Conservation (phyloP, 2,329 filamentous ascomycete genomes). For the Penicillium freii region DNA sequence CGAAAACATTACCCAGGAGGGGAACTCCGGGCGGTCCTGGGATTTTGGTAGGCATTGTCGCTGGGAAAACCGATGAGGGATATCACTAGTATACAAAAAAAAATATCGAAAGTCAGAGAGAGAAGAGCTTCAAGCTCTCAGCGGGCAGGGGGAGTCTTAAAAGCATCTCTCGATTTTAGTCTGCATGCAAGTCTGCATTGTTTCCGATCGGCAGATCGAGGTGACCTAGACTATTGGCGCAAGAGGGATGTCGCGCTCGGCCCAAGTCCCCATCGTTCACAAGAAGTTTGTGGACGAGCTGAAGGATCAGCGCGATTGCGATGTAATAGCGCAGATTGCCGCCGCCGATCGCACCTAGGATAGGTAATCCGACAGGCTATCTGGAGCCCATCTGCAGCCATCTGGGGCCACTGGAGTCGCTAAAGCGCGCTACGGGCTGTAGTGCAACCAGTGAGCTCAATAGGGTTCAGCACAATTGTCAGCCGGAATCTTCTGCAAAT, state of each 20-base stretch:
- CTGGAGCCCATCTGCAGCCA: conserved; percentile 19
- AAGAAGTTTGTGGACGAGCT: conserved; percentile 17
- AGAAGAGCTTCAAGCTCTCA: background rate
- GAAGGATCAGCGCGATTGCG: conserved; percentile 25
- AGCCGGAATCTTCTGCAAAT: conserved; percentile 15
- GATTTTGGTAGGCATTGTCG: conserved; percentile 49
- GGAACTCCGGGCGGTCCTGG: conserved; percentile 53
- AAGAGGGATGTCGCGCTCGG: conserved; percentile 10
- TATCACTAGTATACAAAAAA: conserved; percentile 12
- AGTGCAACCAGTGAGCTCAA: conserved; percentile 23
- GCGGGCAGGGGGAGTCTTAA: conserved; percentile 10
- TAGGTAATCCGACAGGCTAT: conserved; percentile 15
- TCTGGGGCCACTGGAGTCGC: conserved; percentile 8
- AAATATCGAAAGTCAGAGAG: background rate
- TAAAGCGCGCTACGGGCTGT: conserved; percentile 19
- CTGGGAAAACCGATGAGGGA: background rate
- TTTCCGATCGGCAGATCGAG: conserved; percentile 23
- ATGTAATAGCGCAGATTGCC: conserved; percentile 28
- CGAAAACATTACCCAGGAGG: conserved; percentile 53
- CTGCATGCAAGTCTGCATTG: background rate
- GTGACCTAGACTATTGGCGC: conserved; percentile 11
- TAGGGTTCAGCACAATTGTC: conserved; percentile 23
- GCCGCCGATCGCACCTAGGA: conserved; percentile 18
- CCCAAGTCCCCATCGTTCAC: conserved; percentile 23
- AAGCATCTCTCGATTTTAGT: conserved; percentile 20